phyloP scores from a whole-genome alignment of 306 rosid species.

The Corylus heterophylla region DNA sequence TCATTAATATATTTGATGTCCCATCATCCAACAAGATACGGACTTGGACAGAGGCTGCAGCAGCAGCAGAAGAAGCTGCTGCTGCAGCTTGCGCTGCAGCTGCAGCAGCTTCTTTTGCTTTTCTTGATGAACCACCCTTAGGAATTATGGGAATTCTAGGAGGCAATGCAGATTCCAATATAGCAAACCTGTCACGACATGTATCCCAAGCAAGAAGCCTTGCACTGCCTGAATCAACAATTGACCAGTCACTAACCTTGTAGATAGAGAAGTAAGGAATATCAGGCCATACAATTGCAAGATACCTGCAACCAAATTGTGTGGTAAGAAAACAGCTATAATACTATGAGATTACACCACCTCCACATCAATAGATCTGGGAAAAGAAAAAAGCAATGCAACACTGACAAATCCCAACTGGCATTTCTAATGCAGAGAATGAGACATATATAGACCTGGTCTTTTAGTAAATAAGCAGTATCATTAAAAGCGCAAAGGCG shows the following conservation, averaged over 20 bases:
- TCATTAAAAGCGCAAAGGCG: too few relatives aligned
- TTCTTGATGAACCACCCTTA: slow-evolving; percentile 87
- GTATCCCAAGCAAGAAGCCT: slow-evolving; percentile 99
- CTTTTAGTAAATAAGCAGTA: too few relatives aligned
- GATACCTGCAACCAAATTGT: slow-evolving; percentile 70
- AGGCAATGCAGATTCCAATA: slow-evolving; percentile 79
- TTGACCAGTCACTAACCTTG: slow-evolving; percentile 96
- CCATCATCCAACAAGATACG: slow-evolving; percentile 98
- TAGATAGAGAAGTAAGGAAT: slow-evolving; percentile 95
- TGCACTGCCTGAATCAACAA: slow-evolving; percentile 99
- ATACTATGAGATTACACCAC: slow-evolving; percentile 4
- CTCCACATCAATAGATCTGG: slow-evolving; percentile 17
- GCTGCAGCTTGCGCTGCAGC: slow-evolving; percentile 99
- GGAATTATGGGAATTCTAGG: slow-evolving; percentile 83
- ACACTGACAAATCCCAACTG: neutral
- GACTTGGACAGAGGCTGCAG: slow-evolving; percentile 96
- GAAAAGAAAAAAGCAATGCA: neutral
- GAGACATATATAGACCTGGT: neutral
- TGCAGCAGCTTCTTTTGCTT: slow-evolving; percentile 90
- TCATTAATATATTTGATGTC: slow-evolving; percentile 91
- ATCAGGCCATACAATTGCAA: slow-evolving; percentile 96
- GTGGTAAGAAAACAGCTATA: slow-evolving; percentile 29
- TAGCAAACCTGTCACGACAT: slow-evolving; percentile 94
- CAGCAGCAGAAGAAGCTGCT: slow-evolving; percentile 96
- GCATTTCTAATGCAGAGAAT: neutral